Conservation (phyloP, 768 basidiomycete species). For the Galerina marginata region DNA sequence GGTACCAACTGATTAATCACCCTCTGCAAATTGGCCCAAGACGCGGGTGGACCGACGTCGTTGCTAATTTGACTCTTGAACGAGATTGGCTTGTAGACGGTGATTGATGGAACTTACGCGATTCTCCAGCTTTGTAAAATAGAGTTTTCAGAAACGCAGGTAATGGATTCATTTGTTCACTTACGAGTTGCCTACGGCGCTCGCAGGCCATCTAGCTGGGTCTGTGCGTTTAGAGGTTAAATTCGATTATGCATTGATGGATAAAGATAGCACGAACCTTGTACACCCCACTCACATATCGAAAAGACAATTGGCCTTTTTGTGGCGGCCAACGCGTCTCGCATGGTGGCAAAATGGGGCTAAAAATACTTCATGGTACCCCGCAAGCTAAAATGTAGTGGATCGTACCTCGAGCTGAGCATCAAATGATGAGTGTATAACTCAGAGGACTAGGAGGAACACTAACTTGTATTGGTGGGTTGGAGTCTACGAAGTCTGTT, state of each 20-base stretch:
- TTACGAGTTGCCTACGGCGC: constrained; percentile 51
- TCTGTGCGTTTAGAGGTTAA: constrained; percentile 29
- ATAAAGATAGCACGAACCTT: constrained; percentile 30
- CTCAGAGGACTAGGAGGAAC: neutral
- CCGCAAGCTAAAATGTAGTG: neutral
- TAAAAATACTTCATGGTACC: constrained; percentile 15
- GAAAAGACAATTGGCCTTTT: constrained; percentile 55
- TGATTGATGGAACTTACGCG: constrained; percentile 34
- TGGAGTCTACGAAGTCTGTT: constrained; percentile 51
- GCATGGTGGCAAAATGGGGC: constrained; percentile 51
- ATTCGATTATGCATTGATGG: neutral
- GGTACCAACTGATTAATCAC: constrained; percentile 60
- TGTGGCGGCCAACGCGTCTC: constrained; percentile 48
- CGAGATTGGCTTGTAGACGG: neutral
- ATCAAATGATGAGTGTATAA: neutral
- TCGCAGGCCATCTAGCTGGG: constrained; percentile 55
- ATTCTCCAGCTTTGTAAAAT: constrained; percentile 44
- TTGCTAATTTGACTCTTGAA: constrained; percentile 36
- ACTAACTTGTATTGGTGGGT: constrained; percentile 46
- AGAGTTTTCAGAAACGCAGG: neutral
- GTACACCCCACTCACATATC: constrained; percentile 56
- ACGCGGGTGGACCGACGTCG: constrained; percentile 51
- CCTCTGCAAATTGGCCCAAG: constrained; percentile 52
- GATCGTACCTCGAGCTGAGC: constrained; percentile 40
- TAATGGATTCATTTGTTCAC: constrained; percentile 7